Base-by-base conservation (phyloP, 2,329 filamentous ascomycete species). In the Penicillium paneum region DNA sequence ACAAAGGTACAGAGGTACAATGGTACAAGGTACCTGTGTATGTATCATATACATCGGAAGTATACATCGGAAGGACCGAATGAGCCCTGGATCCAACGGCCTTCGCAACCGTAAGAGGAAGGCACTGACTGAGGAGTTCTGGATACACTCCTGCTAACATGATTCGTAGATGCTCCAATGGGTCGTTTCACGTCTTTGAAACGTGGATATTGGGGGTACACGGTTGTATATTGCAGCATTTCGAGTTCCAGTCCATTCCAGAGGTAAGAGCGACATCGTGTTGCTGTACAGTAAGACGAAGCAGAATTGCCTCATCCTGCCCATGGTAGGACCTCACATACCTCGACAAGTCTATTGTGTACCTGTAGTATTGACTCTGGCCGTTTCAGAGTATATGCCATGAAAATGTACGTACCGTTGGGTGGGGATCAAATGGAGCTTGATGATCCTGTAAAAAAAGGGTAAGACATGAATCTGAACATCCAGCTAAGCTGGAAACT, bases 141-240 rank as follows among this genome's bases (percentile, higher is more conserved):
- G 28, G 52, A 32, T 61, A 61, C 62, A 55, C 62, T 65, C 62
- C 63, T 61, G 64, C 61, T 66, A 66, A 62, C 56, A 60, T 53
- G 29, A 52, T 58, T 45, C 58, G 49, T 28, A 5, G 13, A 11
- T 39, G 13, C 26, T 47, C 19, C 21, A 19, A 47, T 41, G 19
- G n/a, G 19, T 21, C 28, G 10, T 41, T 26, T 8, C 21, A 26
- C 12, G 8, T 19, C 35, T 36, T 19, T 38, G 5, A 8, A 13
- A n/a, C 8, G 12, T 19, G 24, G 5, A 41, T 15, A 39, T 26
- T 7, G 13, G 19, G 12, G 24, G 12, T 28, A 28, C 24, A 28
- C n/a, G 11, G 5, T 21, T 32, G 28, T 43, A 21, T 8, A 28
- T n/a, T 39, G 24, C 4, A 38, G 17, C 8, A 41, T 26, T 26